Conservation (phyloP, 257 asterid species). For the Handroanthus guayacan region DNA sequence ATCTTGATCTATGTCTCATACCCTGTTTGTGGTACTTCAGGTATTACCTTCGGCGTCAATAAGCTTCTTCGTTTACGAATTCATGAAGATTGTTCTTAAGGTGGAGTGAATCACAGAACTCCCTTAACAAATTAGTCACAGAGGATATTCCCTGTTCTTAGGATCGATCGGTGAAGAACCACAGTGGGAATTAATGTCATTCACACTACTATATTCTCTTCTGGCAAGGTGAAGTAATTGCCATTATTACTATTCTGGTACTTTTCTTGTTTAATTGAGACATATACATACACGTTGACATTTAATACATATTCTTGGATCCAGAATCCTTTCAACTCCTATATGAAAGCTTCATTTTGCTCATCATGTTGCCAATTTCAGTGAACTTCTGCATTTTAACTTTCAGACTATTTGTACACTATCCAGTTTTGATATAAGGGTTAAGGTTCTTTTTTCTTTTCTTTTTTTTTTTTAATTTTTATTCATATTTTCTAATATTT, state of each 20-base stretch:
- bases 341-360: constrained; percentile 7
- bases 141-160: constrained; percentile 25
- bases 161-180: constrained; percentile 31
- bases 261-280: constrained; percentile 8
- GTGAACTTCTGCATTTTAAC: constrained; percentile 1
- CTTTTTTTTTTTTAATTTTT: neutral
- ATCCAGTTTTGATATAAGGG: constrained; percentile 1
- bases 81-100: constrained; percentile 90
- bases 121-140: constrained; percentile 23
- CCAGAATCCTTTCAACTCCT: neutral
- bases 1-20: neutral
- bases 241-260: neutral
- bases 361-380: constrained; percentile 3
- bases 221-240: constrained; percentile 4
- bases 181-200: constrained; percentile 17
- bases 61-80: constrained; percentile 91
- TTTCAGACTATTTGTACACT: neutral
- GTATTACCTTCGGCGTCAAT: constrained; percentile 97
- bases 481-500: neutral
- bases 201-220: neutral
- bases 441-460: neutral
- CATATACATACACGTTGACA: neutral
- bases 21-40: constrained; percentile 48
- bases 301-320: constrained; percentile 8
- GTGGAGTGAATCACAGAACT: constrained; percentile 57